Percentiles rank a stretch among this genome's conserved stretches.
phyloP scores from a whole-genome alignment of 2,329 filamentous ascomycete species.

The Rhexocercosporidium sp. region DNA sequence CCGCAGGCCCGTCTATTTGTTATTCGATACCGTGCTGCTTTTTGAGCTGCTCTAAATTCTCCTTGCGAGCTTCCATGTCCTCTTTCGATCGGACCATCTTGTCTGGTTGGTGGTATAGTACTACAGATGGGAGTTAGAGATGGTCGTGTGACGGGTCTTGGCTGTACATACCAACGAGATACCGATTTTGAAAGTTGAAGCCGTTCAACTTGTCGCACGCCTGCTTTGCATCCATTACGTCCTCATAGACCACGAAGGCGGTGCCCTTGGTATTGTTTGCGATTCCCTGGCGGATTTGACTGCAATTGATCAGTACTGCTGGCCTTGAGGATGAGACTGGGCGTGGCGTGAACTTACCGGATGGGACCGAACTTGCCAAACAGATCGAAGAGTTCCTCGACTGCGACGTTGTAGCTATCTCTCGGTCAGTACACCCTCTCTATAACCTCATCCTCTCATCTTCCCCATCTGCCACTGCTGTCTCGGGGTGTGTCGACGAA shows the following conservation, averaged over 20 bases:
- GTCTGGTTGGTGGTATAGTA: conserved; percentile 78
- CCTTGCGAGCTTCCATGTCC: conserved; percentile 90
- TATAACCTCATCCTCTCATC: conserved; percentile 56
- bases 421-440: conserved; percentile 46
- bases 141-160: conserved; percentile 11
- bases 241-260: conserved; percentile 98
- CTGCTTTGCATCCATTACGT: conserved; percentile 98
- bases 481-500: conserved; percentile 50
- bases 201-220: conserved; percentile 99
- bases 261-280: conserved; percentile 97
- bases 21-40: conserved; percentile 98
- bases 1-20: conserved; percentile 76
- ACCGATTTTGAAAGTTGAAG: conserved; percentile 99
- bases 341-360: conserved; percentile 65
- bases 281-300: conserved; percentile 98
- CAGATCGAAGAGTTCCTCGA: conserved; percentile 97
- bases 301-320: conserved; percentile 46
- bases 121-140: conserved; percentile 45
- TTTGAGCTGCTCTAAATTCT: conserved; percentile 98
- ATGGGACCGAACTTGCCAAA: conserved; percentile 98
- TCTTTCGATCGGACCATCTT: conserved; percentile 88
- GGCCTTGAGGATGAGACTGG: not conserved
- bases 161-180: conserved; percentile 83
- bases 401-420: conserved; percentile 93
- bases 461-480: conserved; percentile 20